Evolutionary conservation across 2,329 filamentous ascomycete genomes (phyloP).

Genomic region (Metarhizium robertsii): DNA sequence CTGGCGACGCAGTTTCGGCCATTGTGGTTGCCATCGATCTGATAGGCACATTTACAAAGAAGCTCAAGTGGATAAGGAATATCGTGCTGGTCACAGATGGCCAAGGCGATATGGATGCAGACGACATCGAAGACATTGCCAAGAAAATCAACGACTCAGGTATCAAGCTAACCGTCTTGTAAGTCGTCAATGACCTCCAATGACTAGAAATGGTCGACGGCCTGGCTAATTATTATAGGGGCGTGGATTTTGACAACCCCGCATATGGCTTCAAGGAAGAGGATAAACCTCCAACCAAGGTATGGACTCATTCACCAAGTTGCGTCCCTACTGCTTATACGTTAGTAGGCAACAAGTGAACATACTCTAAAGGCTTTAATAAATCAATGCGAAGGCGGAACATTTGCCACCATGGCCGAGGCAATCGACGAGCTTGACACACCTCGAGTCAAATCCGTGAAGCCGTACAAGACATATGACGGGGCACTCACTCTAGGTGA

Average conservation of each 20-base stretch:
- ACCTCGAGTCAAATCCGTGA: constrained; percentile 67
- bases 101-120: constrained; percentile 59
- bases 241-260: constrained; percentile 85
- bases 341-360: constrained; percentile 53
- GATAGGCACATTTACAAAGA: constrained; percentile 71
- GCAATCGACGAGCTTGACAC: constrained; percentile 72
- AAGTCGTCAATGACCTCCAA: constrained; percentile 23
- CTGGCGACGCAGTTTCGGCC: constrained; percentile 80
- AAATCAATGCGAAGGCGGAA: constrained; percentile 56
- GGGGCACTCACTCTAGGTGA: constrained; percentile 75
- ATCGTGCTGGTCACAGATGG: constrained; percentile 85
- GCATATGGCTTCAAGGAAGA: constrained; percentile 92
- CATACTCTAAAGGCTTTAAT: constrained; percentile 52
- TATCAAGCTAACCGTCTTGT: constrained; percentile 75
- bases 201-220: not conserved
- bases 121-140: constrained; percentile 61
- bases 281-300: constrained; percentile 65
- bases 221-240: constrained; percentile 36
- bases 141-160: constrained; percentile 64
- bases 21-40: constrained; percentile 79
- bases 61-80: constrained; percentile 69
- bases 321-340: not conserved
- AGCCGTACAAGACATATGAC: constrained; percentile 69
- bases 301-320: constrained; percentile 16
- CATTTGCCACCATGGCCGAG: constrained; percentile 77